Evolutionary conservation across 192 early-diverging fungal species (phyloP).

Genomic region (Ambispora gerdemannii): DNA sequence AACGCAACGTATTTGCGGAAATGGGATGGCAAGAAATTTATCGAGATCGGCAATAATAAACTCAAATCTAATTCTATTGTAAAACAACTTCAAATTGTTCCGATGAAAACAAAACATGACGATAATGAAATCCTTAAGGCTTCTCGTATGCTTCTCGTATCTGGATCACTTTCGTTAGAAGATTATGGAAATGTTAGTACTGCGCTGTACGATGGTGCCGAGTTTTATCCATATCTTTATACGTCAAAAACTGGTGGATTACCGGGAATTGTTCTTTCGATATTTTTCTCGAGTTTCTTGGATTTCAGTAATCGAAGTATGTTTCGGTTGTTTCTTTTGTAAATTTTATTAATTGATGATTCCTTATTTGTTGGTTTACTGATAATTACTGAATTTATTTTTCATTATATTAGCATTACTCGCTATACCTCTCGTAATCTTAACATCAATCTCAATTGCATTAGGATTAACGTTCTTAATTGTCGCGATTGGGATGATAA

Average conservation of each 20-base stretch:
- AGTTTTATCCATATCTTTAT: conserved; percentile 46
- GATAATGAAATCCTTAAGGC: conserved; percentile 32
- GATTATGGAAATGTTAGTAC: conserved; percentile 40
- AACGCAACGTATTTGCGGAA: conserved; percentile 47
- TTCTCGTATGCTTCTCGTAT: conserved; percentile 42
- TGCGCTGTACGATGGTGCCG: conserved; percentile 48
- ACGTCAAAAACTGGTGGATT: conserved; percentile 31
- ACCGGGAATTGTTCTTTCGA: conserved; percentile 26
- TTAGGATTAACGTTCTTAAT: conserved; percentile 62
- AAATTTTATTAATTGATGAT: neutral
- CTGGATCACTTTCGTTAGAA: conserved; percentile 42
- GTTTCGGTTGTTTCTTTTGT: conserved; percentile 9
- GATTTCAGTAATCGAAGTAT: conserved; percentile 22
- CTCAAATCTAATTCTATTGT: neutral
- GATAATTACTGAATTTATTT: neutral
- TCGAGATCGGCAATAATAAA: conserved; percentile 30
- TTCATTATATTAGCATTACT: conserved; percentile 29
- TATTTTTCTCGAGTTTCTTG: conserved; percentile 28
- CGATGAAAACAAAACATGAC: conserved; percentile 8
- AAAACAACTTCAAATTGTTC: neutral
- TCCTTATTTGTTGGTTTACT: neutral
- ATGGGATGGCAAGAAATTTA: conserved; percentile 48
- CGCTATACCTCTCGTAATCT: conserved; percentile 60
- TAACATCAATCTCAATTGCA: conserved; percentile 67
- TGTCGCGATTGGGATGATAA: conserved; percentile 55